Evolutionary conservation across 805 yeast species (phyloP).

Genomic region (Candida pini): DNA sequence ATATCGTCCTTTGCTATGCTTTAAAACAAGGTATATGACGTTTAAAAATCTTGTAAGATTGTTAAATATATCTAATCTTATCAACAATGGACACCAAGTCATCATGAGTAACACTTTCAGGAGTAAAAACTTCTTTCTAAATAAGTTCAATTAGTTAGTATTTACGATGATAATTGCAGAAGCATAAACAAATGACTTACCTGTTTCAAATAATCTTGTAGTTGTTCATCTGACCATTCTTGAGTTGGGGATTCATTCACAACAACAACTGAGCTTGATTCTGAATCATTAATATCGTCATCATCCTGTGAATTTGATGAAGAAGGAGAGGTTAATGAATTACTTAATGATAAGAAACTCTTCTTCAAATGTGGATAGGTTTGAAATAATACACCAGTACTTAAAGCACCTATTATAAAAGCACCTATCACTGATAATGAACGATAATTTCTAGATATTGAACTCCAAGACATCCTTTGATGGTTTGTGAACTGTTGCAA

Average conservation of each 20-base stretch:
- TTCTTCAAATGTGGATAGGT: constrained; percentile 45
- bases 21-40: too few species aligned
- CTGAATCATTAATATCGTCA: constrained; percentile 8
- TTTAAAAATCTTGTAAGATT: constrained; percentile 1
- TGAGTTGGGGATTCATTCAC: constrained; percentile 2
- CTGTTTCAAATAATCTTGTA: constrained; percentile 32
- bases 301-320: constrained; percentile 4
- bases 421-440: constrained; percentile 35
- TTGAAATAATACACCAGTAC: constrained; percentile 35
- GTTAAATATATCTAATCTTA: constrained; percentile 30
- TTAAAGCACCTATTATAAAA: constrained; percentile 37
- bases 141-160: constrained; percentile 9
- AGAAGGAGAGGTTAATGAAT: constrained; percentile 4
- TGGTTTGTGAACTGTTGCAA: too few species aligned
- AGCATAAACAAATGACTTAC: constrained; percentile 26
- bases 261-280: constrained; percentile 27
- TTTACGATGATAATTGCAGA: neutral
- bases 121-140: constrained; percentile 42
- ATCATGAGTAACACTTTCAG: constrained; percentile 39
- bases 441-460: neutral
- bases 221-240: constrained; percentile 32
- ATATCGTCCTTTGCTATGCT: too few species aligned
- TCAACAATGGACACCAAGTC: constrained; percentile 43
- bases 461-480: too few species aligned
- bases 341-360: constrained; percentile 2